Percentiles rank a stretch among this genome's conserved stretches.
These are phyloP conservation scores for Crucihimalaya himalaica DNA, from an alignment of 345 rosid species.

Conservation along the genomic window DNA sequence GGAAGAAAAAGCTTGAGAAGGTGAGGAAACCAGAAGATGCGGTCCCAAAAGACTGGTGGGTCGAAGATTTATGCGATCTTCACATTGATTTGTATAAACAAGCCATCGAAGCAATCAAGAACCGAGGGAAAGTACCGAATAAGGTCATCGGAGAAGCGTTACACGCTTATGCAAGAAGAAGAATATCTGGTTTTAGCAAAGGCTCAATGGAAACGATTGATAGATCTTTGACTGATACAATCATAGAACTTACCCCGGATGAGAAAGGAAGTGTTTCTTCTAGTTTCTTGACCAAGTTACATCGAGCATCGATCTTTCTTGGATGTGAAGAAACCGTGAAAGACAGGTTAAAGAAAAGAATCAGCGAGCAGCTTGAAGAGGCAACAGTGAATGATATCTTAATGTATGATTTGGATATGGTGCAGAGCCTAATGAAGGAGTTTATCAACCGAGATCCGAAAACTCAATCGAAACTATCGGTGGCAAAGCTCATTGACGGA, in stretches of 20 bases:
- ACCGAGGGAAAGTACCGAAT: constrained; percentile 31
- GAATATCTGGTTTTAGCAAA: constrained; percentile 61
- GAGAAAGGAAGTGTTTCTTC: constrained; percentile 56
- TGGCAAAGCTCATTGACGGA: constrained; percentile 59
- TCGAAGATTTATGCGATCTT: constrained; percentile 58
- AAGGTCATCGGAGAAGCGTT: constrained; percentile 53
- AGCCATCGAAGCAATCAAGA: constrained; percentile 45
- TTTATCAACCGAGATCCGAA: constrained; percentile 41
- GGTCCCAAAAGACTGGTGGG: constrained; percentile 63
- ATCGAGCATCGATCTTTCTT: constrained; percentile 48
- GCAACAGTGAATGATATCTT: constrained; percentile 52
- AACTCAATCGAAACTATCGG: constrained; percentile 39
- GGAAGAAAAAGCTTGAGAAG: constrained; percentile 49
- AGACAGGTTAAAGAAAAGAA: constrained; percentile 48
- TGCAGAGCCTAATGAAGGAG: constrained; percentile 54
- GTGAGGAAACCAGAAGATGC: constrained; percentile 41
- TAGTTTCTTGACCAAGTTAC: constrained; percentile 60
- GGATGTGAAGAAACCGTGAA: constrained; percentile 54
- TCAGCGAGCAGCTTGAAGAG: constrained; percentile 60
- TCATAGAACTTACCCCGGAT: constrained; percentile 54
- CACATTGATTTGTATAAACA: constrained; percentile 49
- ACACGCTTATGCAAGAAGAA: constrained; percentile 49
- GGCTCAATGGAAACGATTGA: constrained; percentile 50
- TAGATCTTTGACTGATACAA: constrained; percentile 51
- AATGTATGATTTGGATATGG: constrained; percentile 58